Percentiles rank a stretch among this genome's conserved stretches.
phyloP scores from a whole-genome alignment of 2,329 filamentous ascomycete genomes.

The Plectosphaerella cucumerina region DNA sequence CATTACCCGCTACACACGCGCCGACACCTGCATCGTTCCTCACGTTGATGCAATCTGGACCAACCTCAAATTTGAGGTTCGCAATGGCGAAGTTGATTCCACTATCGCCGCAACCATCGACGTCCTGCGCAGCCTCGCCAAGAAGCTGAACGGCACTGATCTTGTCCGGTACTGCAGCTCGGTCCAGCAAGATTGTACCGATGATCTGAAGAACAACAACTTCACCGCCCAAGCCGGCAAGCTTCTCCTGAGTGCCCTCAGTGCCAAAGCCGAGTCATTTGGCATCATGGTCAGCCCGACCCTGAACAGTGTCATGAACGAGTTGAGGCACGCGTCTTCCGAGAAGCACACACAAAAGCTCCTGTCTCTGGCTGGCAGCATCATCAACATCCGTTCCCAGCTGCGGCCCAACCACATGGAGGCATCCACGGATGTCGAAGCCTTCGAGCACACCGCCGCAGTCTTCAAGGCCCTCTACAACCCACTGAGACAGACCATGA shows the following conservation, averaged over 20 bases:
- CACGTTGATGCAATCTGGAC: conserved; percentile 50
- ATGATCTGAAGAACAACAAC: conserved; percentile 47
- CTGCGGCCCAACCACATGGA: conserved; percentile 20
- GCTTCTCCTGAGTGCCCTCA: conserved; percentile 46
- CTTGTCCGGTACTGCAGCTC: conserved; percentile 41
- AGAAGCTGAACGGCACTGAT: conserved; percentile 37
- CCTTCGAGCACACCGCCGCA: conserved; percentile 27
- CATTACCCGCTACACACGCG: conserved; percentile 42
- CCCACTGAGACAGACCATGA: too few species aligned
- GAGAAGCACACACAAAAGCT: conserved; percentile 47
- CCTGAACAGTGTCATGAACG: conserved; percentile 45
- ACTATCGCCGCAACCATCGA: conserved; percentile 52
- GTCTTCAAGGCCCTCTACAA: conserved; percentile 36
- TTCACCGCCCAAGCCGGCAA: conserved; percentile 50
- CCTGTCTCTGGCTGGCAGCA: conserved; percentile 44
- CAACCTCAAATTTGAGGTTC: conserved; percentile 60
- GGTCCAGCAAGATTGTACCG: conserved; percentile 48
- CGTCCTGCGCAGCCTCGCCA: conserved; percentile 46
- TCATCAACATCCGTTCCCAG: conserved; percentile 14
- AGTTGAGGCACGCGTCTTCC: conserved; percentile 46
- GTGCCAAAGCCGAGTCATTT: conserved; percentile 44
- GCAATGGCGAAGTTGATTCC: conserved; percentile 56
- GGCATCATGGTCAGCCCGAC: conserved; percentile 39
- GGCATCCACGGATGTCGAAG: conserved; percentile 28
- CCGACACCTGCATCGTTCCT: conserved; percentile 42